These are phyloP conservation scores for Cytospora mali DNA, from an alignment of 2,329 filamentous ascomycete species.

Conservation along the genomic window DNA sequence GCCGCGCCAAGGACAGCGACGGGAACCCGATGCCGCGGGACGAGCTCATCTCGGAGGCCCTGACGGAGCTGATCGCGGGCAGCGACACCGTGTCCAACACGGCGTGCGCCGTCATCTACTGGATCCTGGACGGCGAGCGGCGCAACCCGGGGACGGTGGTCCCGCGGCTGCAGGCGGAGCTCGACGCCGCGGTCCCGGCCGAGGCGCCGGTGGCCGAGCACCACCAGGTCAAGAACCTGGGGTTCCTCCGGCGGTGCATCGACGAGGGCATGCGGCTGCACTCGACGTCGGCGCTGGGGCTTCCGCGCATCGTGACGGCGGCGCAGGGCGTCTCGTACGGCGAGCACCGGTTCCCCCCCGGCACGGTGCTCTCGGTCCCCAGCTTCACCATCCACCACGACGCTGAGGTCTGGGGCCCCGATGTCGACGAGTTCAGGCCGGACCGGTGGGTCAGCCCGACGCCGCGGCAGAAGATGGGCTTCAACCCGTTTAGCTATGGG, in stretches of 20 bases:
- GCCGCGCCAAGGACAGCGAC: slow-evolving; percentile 81
- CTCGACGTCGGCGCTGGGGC: slow-evolving; percentile 80
- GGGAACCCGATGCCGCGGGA: slow-evolving; percentile 74
- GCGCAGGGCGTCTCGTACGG: slow-evolving; percentile 61
- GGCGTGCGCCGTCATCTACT: slow-evolving; percentile 79
- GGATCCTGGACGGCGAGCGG: slow-evolving; percentile 37
- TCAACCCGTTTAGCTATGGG: slow-evolving; percentile 74
- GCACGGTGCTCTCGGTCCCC: slow-evolving; percentile 76
- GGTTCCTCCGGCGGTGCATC: slow-evolving; percentile 75
- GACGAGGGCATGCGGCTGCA: slow-evolving; percentile 85
- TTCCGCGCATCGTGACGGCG: slow-evolving; percentile 70
- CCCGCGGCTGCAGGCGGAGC: slow-evolving; percentile 68
- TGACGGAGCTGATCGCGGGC: slow-evolving; percentile 84
- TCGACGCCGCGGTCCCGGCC: slow-evolving; percentile 69
- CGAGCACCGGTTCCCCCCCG: slow-evolving; percentile 70
- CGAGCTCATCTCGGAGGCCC: slow-evolving; percentile 82
- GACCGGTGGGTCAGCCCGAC: slow-evolving; percentile 71
- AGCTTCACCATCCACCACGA: slow-evolving; percentile 82
- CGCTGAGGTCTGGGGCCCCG: slow-evolving; percentile 42
- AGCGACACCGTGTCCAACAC: slow-evolving; percentile 78
- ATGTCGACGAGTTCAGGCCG: slow-evolving; percentile 62
- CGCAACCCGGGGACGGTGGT: slow-evolving; percentile 39
- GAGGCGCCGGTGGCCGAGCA: slow-evolving; percentile 67
- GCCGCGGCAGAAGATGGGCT: slow-evolving; percentile 69
- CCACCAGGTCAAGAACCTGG: slow-evolving; percentile 71